Percentiles rank a stretch among this genome's conserved stretches.
Conservation (phyloP, 352 stramenopile genomes). For the Aphanomyces cochlioides region DNA sequence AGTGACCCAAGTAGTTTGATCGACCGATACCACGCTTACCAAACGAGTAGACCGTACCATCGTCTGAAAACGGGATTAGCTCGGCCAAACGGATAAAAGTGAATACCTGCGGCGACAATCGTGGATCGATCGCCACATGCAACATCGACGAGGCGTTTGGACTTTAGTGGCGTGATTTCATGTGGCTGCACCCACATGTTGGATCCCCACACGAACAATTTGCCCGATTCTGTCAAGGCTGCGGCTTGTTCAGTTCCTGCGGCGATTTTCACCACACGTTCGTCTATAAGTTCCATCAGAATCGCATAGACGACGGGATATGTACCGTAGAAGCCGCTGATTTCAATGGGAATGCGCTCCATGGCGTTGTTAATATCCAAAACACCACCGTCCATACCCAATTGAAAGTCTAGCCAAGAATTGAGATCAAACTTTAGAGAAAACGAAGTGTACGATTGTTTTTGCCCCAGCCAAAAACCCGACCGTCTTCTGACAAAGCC, state of each 20-base stretch:
- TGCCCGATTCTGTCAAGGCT: constrained; percentile 58
- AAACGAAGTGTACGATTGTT: constrained; percentile 70
- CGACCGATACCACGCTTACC: constrained; percentile 83
- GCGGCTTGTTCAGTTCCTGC: constrained; percentile 91
- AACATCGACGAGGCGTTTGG: constrained; percentile 74
- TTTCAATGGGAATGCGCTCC: constrained; percentile 86
- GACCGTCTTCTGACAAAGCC: constrained; percentile 72
- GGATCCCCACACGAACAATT: constrained; percentile 81
- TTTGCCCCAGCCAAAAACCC: constrained; percentile 88
- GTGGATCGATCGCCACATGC: constrained; percentile 83
- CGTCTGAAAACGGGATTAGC: constrained; percentile 18
- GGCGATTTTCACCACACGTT: constrained; percentile 57
- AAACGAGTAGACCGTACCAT: constrained; percentile 83
- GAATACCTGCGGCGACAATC: constrained; percentile 53
- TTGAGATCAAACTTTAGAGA: constrained; percentile 3
- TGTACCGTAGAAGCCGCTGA: constrained; percentile 59
- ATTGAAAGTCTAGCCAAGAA: constrained; percentile 64
- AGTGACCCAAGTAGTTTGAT: constrained; percentile 85
- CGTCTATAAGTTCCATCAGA: constrained; percentile 4
- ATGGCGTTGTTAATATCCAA: constrained; percentile 92
- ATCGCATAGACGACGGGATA: neutral
- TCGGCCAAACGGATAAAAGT: neutral
- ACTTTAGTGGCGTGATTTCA: constrained; percentile 75
- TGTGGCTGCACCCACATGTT: constrained; percentile 92
- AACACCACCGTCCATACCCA: constrained; percentile 75